Evolutionary conservation across 352 stramenopile genomes (phyloP), one percentile per base, ranked within the genome.

Genomic region (Pythium grandisporangium): DNA sequence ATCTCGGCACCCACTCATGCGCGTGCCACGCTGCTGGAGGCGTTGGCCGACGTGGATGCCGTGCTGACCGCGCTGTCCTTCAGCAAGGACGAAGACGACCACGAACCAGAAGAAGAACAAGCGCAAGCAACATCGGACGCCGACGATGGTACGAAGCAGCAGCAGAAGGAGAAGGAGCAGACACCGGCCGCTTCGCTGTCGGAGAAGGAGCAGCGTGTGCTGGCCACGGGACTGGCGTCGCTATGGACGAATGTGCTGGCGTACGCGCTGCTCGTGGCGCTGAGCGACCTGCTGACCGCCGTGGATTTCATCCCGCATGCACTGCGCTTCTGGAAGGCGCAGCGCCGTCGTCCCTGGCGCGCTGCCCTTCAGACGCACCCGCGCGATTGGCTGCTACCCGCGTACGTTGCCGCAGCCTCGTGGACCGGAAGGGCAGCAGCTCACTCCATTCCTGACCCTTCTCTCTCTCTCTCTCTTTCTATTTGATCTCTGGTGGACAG

Each of bases 231-330:
- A 2, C 35, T 84, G 40, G 47, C 52, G 7, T 40, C 71, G 37
- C 53, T 90, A 22, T 90, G 76, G 76, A 47, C 61, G 0, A 72
- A 83, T 32, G 71, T 77, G 24, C 72, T 61, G 17, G 70, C 60
- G 26, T 81, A 81, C 42, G 52, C 70, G 41, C 44, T 85, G 26
- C 60, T 84, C 23, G 53, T 70, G 10, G 76, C 76, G 26, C 57
- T 86, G 6, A 56, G 70, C 11, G 61, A 87, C 37, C 40, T 87
- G 8, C 62, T 90, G 37, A 50, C 55, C 24, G 71, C 66, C 12
- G 69, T 90, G 26, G 69, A 85, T 48, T 84, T 76, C 37, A 76
- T 90, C 21, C 76, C 76, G n/a, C 58, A 75, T 12, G 51, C 73
- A 2, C 55, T 86, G 19, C 48, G 48, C 23, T 90, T 77, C 51